Evolutionary conservation across 352 stramenopile genomes (phyloP).

Genomic region (Phytophthora litchii): DNA sequence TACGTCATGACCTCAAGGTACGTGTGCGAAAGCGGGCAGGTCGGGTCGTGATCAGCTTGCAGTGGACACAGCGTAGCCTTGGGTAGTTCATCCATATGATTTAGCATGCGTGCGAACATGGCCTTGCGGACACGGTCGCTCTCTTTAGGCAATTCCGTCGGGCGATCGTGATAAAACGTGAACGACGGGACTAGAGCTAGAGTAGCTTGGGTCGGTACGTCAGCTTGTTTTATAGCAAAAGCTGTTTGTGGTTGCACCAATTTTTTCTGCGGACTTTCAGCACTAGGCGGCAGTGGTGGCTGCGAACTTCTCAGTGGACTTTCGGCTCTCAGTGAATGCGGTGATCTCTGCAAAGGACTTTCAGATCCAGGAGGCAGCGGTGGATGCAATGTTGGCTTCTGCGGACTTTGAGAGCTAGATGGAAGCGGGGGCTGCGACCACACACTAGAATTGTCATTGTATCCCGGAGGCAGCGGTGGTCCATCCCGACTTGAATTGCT

Average conservation of each 20-base stretch:
- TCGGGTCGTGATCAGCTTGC: conserved; percentile 25
- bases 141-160: conserved; percentile 36
- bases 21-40: conserved; percentile 45
- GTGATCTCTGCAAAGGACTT: conserved; percentile 16
- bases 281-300: conserved; percentile 16
- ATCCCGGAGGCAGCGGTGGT: conserved; percentile 28
- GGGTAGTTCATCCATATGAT: conserved; percentile 50
- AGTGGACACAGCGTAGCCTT: conserved; percentile 53
- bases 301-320: conserved; percentile 24
- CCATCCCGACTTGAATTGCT: conserved; percentile 29
- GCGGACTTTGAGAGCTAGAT: conserved; percentile 21
- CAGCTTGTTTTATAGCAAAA: conserved; percentile 22
- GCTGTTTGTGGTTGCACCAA: conserved; percentile 6
- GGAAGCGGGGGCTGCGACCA: conserved; percentile 35
- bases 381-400: conserved; percentile 16
- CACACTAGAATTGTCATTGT: conserved; percentile 29
- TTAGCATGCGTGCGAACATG: conserved; percentile 59
- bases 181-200: conserved; percentile 31
- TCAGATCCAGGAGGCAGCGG: conserved; percentile 19
- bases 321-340: conserved; percentile 18
- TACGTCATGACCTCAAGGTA: conserved; percentile 61
- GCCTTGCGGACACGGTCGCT: conserved; percentile 35
- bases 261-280: conserved; percentile 26
- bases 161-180: conserved; percentile 40
- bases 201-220: conserved; percentile 31